These are phyloP conservation scores for Pseudevernia furfuracea DNA, from an alignment of 495 filamentous ascomycete genomes.

Conservation along the genomic window DNA sequence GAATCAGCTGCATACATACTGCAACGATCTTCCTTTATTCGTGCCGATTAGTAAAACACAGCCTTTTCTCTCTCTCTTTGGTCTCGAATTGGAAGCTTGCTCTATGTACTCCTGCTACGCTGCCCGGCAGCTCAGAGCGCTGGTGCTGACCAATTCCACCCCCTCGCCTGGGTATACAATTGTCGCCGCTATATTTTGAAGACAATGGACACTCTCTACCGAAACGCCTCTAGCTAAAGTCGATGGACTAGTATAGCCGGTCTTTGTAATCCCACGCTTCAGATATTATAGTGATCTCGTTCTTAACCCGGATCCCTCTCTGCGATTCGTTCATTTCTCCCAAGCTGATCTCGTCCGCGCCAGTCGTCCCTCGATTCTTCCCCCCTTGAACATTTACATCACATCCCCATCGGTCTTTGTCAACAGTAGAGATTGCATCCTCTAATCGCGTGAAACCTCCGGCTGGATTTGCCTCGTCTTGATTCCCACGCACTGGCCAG, in stretches of 20 bases:
- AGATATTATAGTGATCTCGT: conserved; percentile 16
- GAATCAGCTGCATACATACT: too few relatives aligned
- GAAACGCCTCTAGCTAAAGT: neutral
- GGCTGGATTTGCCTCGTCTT: conserved; percentile 6
- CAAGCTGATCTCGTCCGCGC: conserved; percentile 9
- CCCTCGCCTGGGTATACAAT: neutral
- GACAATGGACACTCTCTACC: neutral
- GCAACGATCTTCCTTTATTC: too few relatives aligned
- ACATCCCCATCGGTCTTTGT: conserved; percentile 10
- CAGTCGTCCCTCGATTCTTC: neutral
- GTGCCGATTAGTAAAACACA: too few relatives aligned
- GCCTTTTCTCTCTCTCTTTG: too few relatives aligned
- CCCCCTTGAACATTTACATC: conserved; percentile 12
- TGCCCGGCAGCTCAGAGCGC: conserved; percentile 1
- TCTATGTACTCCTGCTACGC: neutral
- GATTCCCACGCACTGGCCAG: conserved; percentile 5
- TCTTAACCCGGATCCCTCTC: conserved; percentile 13
- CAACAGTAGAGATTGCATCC: neutral
- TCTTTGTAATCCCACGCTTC: conserved; percentile 20
- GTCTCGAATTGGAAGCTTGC: too few relatives aligned
- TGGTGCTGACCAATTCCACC: neutral
- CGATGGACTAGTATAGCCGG: conserved; percentile 9
- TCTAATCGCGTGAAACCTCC: conserved; percentile 13
- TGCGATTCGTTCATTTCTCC: neutral
- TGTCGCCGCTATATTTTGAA: neutral